phyloP scores from a whole-genome alignment of 345 rosid genomes.

The Chamaenerion angustifolium region DNA sequence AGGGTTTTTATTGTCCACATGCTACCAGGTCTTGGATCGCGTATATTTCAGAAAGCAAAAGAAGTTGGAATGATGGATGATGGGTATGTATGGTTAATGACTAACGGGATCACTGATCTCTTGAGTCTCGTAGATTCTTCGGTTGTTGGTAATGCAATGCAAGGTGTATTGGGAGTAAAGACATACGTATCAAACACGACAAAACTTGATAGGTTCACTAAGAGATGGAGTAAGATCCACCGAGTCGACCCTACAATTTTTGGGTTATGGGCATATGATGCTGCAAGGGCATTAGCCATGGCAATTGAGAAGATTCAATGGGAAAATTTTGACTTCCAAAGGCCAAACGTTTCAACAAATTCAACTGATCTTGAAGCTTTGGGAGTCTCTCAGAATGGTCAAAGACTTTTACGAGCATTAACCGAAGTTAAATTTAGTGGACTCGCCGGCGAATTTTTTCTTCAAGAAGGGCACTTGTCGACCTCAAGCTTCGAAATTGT shows the following conservation, averaged over 20 bases:
- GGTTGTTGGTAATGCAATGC: conserved; percentile 2
- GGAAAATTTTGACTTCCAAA: too few species aligned
- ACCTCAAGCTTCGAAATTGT: too few species aligned
- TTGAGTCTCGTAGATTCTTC: neutral
- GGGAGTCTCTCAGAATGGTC: too few species aligned
- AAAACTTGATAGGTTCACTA: too few species aligned
- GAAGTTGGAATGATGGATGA: conserved; percentile 20
- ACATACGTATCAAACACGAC: neutral
- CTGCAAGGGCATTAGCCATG: conserved; percentile 5
- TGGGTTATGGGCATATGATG: conserved; percentile 9
- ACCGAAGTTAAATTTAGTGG: too few species aligned
- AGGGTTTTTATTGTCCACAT: conserved; percentile 29
- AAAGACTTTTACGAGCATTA: too few species aligned
- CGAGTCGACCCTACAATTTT: neutral
- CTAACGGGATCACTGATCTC: conserved; percentile 10
- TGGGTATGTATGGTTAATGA: conserved; percentile 25
- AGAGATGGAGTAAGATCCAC: too few species aligned
- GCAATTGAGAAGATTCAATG: conserved; percentile 1
- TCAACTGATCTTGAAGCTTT: too few species aligned
- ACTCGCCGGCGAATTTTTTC: too few species aligned
- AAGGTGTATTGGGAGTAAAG: conserved; percentile 4
- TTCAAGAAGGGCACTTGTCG: too few species aligned
- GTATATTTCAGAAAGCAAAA: conserved; percentile 12
- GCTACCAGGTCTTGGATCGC: conserved; percentile 14
- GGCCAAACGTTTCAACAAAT: too few species aligned